Base-by-base conservation (phyloP, 1,139 yeast species). In the Taphrina pruni region DNA sequence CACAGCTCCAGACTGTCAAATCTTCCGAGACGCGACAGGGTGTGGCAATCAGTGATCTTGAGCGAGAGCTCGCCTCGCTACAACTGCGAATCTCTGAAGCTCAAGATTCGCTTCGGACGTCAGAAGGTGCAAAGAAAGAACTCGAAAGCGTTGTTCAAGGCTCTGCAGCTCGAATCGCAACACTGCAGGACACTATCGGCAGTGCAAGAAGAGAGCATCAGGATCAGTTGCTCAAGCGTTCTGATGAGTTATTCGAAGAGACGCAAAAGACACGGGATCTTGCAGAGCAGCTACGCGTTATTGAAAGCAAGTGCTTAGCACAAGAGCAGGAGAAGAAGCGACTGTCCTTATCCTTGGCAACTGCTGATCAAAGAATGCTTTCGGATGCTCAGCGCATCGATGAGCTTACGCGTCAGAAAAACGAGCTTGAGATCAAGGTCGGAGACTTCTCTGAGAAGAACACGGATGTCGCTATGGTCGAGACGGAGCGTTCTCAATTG, bases 271-370 rank as follows among this genome's bases (percentile, higher is more conserved):
- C 36, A 11, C 39, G 39, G 7, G 35, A 54, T 7, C 38, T 35
- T 11, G 43, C 60, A 14, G 51, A 32, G 4, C 26, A 51, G 43
- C 39, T 62, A 11, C 21, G 32, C 20, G n/a, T 52, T 17, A 26
- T 55, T 11, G 60, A 62, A 26, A 39, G 41, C 45, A 62, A 62
- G 45, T 20, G 54, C 26, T 26, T 32, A 14, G n/a, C 11, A 11
- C 43, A 38, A 4, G 66, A 62, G 43, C 66, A 62, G 43, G 66
- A 62, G n/a, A 38, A 41, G 60, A 62, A 62, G 52, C 58, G 66
- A 9, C 35, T 52, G 41, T 17, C 46, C 17, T 36, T 62, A 26
- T 46, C 50, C 8, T n/a, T 62, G 32, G 21, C 46, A 21, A 32
- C 60, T n/a, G 66, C 66, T 2, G 66, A 62, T 21, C 58, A 51